Evolutionary conservation across 1,284 basidiomycete genomes (phyloP).

Genomic region (Hemileia vastatrix): DNA sequence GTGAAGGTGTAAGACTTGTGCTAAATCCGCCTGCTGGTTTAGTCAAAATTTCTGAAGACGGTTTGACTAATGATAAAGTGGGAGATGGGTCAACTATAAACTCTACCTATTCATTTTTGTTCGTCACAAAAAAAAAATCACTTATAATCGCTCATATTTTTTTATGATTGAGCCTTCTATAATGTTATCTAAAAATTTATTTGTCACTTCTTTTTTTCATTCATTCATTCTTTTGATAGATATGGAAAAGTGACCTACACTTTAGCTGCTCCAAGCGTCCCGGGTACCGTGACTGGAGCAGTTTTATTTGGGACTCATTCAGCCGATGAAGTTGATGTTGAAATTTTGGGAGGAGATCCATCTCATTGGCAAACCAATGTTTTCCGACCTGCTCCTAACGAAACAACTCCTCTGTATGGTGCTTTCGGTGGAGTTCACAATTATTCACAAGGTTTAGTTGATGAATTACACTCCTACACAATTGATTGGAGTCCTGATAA

Average conservation of each 20-base stretch:
- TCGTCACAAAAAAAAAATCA: too few relatives aligned
- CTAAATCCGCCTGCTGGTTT: constrained; percentile 14
- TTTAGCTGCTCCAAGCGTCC: constrained; percentile 6
- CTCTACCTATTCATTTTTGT: constrained; percentile 14
- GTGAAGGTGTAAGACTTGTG: constrained; percentile 7
- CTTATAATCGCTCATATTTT: too few relatives aligned
- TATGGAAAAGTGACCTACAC: constrained; percentile 20
- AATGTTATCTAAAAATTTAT: too few relatives aligned
- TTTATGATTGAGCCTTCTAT: too few relatives aligned
- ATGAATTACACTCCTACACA: constrained; percentile 2
- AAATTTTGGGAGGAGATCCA: constrained; percentile 17
- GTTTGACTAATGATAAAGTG: constrained; percentile 11
- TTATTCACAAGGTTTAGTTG: background rate
- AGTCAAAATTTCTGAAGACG: constrained; percentile 5
- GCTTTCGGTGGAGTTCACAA: constrained; percentile 17
- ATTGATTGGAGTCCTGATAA: constrained; percentile 18
- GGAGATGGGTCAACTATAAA: constrained; percentile 8
- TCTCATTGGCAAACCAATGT: constrained; percentile 23
- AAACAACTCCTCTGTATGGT: constrained; percentile 18
- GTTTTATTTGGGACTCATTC: constrained; percentile 19
- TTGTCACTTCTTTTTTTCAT: background rate
- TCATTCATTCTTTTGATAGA: background rate
- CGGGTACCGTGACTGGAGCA: constrained; percentile 8
- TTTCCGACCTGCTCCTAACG: constrained; percentile 18
- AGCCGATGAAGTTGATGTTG: constrained; percentile 18